phyloP scores from a whole-genome alignment of 345 rosid genomes.

The Rhizophora apiculata region DNA sequence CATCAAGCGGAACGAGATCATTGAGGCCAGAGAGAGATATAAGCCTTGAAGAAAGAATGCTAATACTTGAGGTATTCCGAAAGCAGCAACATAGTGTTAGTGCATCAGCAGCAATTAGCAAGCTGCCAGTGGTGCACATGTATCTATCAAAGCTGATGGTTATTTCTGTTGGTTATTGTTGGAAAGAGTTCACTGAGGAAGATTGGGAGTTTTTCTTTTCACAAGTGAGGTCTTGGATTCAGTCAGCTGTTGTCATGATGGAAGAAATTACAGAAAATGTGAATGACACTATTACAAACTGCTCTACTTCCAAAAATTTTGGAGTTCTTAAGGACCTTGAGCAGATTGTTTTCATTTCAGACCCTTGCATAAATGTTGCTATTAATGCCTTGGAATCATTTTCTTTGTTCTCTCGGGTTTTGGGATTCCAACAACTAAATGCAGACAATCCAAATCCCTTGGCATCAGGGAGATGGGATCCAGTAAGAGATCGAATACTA shows the following conservation, averaged over 20 bases:
- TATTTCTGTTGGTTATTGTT: constrained; percentile 76
- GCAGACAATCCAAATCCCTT: constrained; percentile 28
- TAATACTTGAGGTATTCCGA: constrained; percentile 69
- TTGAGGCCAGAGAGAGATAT: constrained; percentile 53
- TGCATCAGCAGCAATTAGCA: constrained; percentile 36
- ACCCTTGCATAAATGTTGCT: constrained; percentile 47
- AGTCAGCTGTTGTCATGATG: constrained; percentile 83
- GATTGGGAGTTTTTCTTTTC: constrained; percentile 84
- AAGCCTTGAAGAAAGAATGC: constrained; percentile 52
- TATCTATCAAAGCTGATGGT: constrained; percentile 64
- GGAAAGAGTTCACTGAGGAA: constrained; percentile 67
- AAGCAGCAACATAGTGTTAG: constrained; percentile 60
- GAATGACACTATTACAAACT: constrained; percentile 44
- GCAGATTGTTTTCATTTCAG: constrained; percentile 50
- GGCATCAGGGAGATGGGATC: constrained; percentile 51
- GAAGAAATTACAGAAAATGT: constrained; percentile 84
- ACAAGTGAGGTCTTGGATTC: constrained; percentile 65
- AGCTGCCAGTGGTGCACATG: constrained; percentile 49
- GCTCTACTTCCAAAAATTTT: constrained; percentile 38
- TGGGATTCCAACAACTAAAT: constrained; percentile 34
- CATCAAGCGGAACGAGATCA: constrained; percentile 36
- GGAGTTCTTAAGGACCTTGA: constrained; percentile 50
- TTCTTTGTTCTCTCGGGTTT: constrained; percentile 44
- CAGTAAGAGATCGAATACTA: constrained; percentile 54
- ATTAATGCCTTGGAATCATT: constrained; percentile 67